A percentile compares a stretch with the other conserved stretches of the same genome.
These are phyloP conservation scores for Pinus taeda DNA, from an alignment of 75 land plant genomes.

Conservation along the genomic window DNA sequence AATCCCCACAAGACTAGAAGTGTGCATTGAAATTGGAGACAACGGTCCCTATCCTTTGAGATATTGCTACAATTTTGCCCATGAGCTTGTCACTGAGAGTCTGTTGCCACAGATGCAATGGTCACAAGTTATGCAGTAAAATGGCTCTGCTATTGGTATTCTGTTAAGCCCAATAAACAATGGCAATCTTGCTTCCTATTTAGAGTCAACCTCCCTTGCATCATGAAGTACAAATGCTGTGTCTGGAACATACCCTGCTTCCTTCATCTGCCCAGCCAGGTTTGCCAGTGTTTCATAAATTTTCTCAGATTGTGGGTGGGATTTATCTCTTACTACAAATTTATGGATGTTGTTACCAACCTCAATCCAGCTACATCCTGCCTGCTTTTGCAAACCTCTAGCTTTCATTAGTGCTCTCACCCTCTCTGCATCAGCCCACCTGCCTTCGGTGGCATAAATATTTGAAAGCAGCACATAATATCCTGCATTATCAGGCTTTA, in stretches of 20 bases:
- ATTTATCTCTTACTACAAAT: conserved; percentile 1
- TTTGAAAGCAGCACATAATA: conserved; percentile 16
- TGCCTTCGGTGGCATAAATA: conserved; percentile 13
- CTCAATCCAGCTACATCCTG: conserved; percentile 14
- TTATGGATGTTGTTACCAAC: not conserved
- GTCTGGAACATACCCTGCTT: conserved; percentile 1
- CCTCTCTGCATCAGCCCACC: conserved; percentile 9
- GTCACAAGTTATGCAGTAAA: not conserved
- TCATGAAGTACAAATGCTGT: not conserved
- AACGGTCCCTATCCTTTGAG: not conserved
- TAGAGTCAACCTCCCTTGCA: not conserved
- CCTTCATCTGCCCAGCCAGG: conserved; percentile 4
- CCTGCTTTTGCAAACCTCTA: conserved; percentile 8
- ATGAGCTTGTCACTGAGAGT: not conserved
- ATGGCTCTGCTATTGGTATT: not conserved
- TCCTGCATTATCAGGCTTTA: conserved; percentile 15
- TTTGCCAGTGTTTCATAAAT: conserved; percentile 28
- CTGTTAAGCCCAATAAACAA: not conserved
- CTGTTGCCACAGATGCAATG: not conserved
- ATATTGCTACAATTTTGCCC: not conserved
- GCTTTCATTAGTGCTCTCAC: conserved; percentile 7
- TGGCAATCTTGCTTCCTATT: not conserved
- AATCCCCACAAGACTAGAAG: not conserved
- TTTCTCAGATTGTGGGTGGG: conserved; percentile 19
- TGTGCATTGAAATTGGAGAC: not conserved